Percentiles rank a stretch among this genome's conserved stretches.
Conservation (phyloP, 495 filamentous ascomycete genomes). For the Aspergillus bertholletiae region DNA sequence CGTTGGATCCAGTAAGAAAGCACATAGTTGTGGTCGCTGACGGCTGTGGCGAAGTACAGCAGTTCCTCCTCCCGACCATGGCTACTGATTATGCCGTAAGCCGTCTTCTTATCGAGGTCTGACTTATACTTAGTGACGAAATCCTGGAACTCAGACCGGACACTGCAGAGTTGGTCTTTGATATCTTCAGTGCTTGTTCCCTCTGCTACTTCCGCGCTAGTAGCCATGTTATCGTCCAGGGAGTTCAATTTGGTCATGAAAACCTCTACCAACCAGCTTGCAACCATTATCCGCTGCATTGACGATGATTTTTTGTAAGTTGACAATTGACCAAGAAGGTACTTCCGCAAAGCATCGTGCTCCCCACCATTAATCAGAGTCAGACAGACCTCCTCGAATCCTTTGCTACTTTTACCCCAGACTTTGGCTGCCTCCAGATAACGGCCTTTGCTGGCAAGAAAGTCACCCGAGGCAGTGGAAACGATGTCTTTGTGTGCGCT, state of each 20-base stretch:
- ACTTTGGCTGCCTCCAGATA: constrained; percentile 82
- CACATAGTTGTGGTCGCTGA: constrained; percentile 91
- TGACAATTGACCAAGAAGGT: constrained; percentile 78
- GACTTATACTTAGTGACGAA: constrained; percentile 80
- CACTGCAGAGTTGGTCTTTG: constrained; percentile 62
- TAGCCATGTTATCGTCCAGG: constrained; percentile 89
- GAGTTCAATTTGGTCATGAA: constrained; percentile 97
- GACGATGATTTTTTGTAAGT: constrained; percentile 75
- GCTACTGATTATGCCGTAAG: constrained; percentile 92
- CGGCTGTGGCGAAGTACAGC: constrained; percentile 79
- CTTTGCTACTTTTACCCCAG: constrained; percentile 93
- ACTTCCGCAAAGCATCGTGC: constrained; percentile 87
- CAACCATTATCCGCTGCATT: constrained; percentile 95
- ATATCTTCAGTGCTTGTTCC: constrained; percentile 65
- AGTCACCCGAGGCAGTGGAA: constrained; percentile 84
- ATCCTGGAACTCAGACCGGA: constrained; percentile 78
- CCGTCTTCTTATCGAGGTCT: constrained; percentile 86
- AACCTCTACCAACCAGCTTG: constrained; percentile 90
- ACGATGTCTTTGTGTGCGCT: constrained; percentile 81
- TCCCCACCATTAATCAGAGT: constrained; percentile 86
- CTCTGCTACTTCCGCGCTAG: constrained; percentile 78
- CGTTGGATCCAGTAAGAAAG: constrained; percentile 96
- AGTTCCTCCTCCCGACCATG: constrained; percentile 93
- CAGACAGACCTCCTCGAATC: constrained; percentile 92
- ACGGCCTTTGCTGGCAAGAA: constrained; percentile 71